Evolutionary conservation across 306 rosid species (phyloP).

Genomic region (Psophocarpus tetragonolobus): DNA sequence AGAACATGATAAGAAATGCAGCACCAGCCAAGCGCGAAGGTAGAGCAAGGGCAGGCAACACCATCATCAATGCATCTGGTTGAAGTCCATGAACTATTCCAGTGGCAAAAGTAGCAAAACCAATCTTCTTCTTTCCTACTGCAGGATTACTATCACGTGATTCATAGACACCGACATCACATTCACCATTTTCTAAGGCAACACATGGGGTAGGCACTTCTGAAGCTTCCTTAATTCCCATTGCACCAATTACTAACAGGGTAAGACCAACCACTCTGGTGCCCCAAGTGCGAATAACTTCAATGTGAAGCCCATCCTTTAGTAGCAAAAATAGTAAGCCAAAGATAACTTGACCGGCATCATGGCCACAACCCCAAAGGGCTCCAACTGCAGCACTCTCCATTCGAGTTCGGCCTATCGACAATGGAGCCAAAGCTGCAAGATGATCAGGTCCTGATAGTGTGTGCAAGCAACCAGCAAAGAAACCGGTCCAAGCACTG

Average conservation of each 20-base stretch:
- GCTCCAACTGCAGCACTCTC: slow-evolving; percentile 99
- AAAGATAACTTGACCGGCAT: slow-evolving; percentile 92
- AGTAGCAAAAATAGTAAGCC: slow-evolving; percentile 80
- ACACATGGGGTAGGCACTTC: slow-evolving; percentile 76
- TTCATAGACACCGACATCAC: slow-evolving; percentile 61
- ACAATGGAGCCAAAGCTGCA: slow-evolving; percentile 97
- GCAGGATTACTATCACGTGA: slow-evolving; percentile 54
- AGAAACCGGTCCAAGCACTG: slow-evolving; percentile 96
- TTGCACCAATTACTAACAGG: slow-evolving; percentile 75
- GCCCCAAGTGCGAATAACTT: slow-evolving; percentile 87
- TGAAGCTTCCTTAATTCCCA: slow-evolving; percentile 95
- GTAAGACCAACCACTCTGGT: slow-evolving; percentile 90
- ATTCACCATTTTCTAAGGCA: slow-evolving; percentile 80
- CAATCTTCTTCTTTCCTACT: slow-evolving; percentile 75
- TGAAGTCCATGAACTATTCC: slow-evolving; percentile 95
- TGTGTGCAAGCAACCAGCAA: slow-evolving; percentile 97
- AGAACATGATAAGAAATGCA: slow-evolving; percentile 88
- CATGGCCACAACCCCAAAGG: slow-evolving; percentile 99
- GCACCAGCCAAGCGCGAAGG: slow-evolving; percentile 97
- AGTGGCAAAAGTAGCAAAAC: slow-evolving; percentile 98
- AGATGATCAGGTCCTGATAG: slow-evolving; percentile 99
- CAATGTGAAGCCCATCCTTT: slow-evolving; percentile 91
- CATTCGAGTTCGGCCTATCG: slow-evolving; percentile 79
- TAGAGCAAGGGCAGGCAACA: slow-evolving; percentile 93
- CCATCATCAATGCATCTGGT: slow-evolving; percentile 98